phyloP scores from a whole-genome alignment of 139 green algal species.

The Edaphochlamys debaryana region DNA sequence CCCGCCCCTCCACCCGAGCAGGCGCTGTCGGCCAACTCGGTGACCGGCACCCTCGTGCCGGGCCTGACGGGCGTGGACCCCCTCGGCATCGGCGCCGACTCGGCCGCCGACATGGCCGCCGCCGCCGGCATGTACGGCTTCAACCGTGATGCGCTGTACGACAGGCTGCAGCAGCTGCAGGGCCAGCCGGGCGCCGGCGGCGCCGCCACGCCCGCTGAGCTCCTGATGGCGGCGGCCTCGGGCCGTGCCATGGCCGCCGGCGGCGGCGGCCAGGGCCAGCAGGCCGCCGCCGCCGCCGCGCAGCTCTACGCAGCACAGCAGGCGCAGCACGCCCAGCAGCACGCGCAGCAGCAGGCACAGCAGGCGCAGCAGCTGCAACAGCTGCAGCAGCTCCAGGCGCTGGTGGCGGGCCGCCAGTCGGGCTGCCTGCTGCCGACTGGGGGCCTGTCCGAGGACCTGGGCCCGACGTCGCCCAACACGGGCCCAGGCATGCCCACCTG shows the following conservation, averaged over 20 bases:
- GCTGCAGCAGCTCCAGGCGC: slow-evolving; percentile 17
- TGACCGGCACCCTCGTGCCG: too few relatives aligned
- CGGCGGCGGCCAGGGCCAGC: not conserved
- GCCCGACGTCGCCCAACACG: not conserved
- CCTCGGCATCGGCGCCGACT: not conserved
- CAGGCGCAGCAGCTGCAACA: not conserved
- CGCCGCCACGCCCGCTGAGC: not conserved
- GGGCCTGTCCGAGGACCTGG: not conserved
- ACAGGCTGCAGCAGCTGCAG: slow-evolving; percentile 20
- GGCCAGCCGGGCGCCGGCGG: not conserved
- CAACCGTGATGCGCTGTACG: not conserved
- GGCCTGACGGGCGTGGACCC: too few relatives aligned
- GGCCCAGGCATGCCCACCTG: too few relatives aligned
- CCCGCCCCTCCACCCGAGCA: too few relatives aligned
- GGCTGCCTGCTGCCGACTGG: not conserved
- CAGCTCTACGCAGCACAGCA: slow-evolving; percentile 17
- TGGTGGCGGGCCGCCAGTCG: not conserved
- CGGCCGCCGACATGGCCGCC: not conserved
- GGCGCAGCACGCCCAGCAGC: not conserved
- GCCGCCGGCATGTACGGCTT: not conserved
- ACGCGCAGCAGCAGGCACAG: not conserved
- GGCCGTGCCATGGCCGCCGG: not conserved
- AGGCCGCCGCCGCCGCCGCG: not conserved
- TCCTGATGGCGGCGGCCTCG: slow-evolving; percentile 7
- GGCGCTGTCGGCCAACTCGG: too few relatives aligned